Conservation (phyloP, 176 grass and related monocot genomes). For the Hyparrhenia diplandra region DNA sequence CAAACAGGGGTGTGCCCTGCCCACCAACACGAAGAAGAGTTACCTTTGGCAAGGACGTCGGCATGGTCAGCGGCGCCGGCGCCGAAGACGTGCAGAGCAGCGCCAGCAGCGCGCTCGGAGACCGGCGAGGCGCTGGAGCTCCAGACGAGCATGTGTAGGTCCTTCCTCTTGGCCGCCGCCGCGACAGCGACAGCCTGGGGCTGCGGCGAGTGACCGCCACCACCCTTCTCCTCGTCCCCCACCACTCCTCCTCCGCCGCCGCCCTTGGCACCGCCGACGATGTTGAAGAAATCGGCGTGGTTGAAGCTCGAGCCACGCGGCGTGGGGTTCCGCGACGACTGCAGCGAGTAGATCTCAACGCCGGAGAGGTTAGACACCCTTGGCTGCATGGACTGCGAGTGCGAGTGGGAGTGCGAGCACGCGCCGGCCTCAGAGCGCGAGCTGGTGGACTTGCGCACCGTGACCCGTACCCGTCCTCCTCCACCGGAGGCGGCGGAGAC, state of each 20-base stretch:
- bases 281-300: conserved; percentile 88
- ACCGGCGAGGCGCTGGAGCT: conserved; percentile 97
- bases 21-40: not conserved
- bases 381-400: conserved; percentile 39
- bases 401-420: conserved; percentile 38
- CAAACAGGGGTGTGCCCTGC: not conserved
- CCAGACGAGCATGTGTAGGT: conserved; percentile 99
- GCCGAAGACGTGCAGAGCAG: conserved; percentile 44
- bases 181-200: not conserved
- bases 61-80: conserved; percentile 50
- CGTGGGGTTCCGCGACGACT: conserved; percentile 90
- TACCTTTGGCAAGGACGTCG: conserved; percentile 70
- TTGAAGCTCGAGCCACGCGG: conserved; percentile 82
- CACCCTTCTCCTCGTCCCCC: conserved; percentile 67
- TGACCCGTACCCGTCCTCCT: too few species aligned
- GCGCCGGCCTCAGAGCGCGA: too few species aligned
- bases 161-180: conserved; percentile 58
- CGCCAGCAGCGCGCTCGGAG: conserved; percentile 53
- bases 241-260: not conserved
- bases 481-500: conserved; percentile 1
- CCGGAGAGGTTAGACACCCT: conserved; percentile 80
- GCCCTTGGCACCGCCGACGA: conserved; percentile 42
- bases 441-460: too few species aligned
- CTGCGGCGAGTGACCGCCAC: conserved; percentile 39
- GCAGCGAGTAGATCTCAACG: conserved; percentile 87